Base-by-base conservation (phyloP, 768 basidiomycete genomes). In the Boletus sp. region DNA sequence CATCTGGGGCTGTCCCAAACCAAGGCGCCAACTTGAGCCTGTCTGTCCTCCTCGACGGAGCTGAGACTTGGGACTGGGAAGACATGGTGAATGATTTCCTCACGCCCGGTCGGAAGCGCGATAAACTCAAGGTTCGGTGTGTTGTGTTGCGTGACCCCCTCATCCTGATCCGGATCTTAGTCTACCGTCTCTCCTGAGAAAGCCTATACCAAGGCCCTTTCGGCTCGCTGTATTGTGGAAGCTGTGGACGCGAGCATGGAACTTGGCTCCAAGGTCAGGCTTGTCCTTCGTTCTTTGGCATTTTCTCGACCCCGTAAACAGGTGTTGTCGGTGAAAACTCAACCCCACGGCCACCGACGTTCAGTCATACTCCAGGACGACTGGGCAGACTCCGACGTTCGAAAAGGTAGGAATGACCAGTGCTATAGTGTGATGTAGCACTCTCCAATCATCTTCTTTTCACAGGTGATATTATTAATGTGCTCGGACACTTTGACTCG, bases 401-500 rank as follows among this genome's bases (percentile, higher is more conserved):
- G 78, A 8, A 60, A 74, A 56, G 88, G 90, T 90, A 60, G 8
- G 76, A 65, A 14, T 8, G 8, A 30, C n/a, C 25, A 25, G 3
- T 23, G 17, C 14, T 32, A 15, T 34, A 14, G 11, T 2, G 0
- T 19, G 3, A 37, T 46, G 9, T 4, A 14, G 23, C 14, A 17
- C 6, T 5, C 10, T 11, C 7, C 6, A 21, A 38, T 21, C 13
- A 3, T 17, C 41, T 23, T 21, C 4, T 47, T 40, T 38, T 47
- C n/a, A 7, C 64, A 90, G 93, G 87, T 57, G 95, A 98, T 67
- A 79, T 77, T 35, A 73, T 95, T 58, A 96, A 96, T 68, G 75
- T 93, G 47, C 75, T 96, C 35, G 89, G 89, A 25, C 53, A 55
- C 25, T 71, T 70, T 40, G 58, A 67, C 40, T 48, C 74, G 17